These are phyloP conservation scores for Serendipita vermifera DNA, from an alignment of 768 basidiomycete species.

Conservation along the genomic window DNA sequence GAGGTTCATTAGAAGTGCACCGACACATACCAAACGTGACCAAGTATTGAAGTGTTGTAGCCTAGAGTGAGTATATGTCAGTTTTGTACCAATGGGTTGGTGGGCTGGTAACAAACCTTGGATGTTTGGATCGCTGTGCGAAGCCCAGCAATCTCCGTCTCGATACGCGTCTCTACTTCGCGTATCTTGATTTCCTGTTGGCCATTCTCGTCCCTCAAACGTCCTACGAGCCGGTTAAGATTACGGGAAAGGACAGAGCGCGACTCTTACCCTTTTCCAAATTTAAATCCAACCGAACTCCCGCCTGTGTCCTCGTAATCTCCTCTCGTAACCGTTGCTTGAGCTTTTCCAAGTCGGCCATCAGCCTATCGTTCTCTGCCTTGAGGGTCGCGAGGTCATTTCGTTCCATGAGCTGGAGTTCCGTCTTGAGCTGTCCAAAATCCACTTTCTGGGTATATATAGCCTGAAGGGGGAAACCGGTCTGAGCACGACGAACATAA, in stretches of 20 bases:
- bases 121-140: constrained; percentile 74
- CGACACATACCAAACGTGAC: constrained; percentile 67
- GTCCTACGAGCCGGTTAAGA: constrained; percentile 29
- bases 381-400: constrained; percentile 93
- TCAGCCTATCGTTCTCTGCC: constrained; percentile 89
- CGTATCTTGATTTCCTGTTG: constrained; percentile 92
- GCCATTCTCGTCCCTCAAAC: constrained; percentile 85
- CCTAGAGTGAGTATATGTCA: constrained; percentile 37
- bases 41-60: constrained; percentile 74
- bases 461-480: constrained; percentile 34
- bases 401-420: constrained; percentile 91
- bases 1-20: not conserved
- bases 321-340: constrained; percentile 89
- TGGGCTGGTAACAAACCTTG: constrained; percentile 40
- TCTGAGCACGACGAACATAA: not conserved
- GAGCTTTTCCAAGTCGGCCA: constrained; percentile 83
- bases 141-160: constrained; percentile 84
- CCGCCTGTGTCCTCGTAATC: constrained; percentile 81
- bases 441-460: constrained; percentile 94
- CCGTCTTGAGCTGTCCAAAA: constrained; percentile 92
- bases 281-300: constrained; percentile 88
- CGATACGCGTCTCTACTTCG: constrained; percentile 94
- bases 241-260: not conserved
- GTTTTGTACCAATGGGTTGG: too few relatives aligned
- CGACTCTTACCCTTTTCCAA: constrained; percentile 54